Evolutionary conservation across 2,329 filamentous ascomycete genomes (phyloP).

Genomic region (Laburnicola sp.): DNA sequence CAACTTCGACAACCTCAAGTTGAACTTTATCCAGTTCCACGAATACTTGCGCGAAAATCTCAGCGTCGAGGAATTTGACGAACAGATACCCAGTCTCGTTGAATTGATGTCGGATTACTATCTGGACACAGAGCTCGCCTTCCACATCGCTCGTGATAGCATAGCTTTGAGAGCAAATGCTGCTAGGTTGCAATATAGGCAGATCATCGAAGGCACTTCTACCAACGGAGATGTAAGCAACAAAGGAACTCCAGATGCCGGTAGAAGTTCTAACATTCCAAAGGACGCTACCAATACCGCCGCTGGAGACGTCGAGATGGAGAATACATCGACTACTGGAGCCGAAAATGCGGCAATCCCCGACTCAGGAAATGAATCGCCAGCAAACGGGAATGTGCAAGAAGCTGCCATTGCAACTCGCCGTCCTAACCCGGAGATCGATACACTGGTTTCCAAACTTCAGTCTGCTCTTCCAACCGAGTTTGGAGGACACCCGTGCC

Average conservation of each 20-base stretch:
- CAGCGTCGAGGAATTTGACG: constrained; percentile 73
- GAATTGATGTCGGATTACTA: constrained; percentile 77
- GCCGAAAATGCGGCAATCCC: constrained; percentile 33
- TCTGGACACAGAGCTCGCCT: constrained; percentile 78
- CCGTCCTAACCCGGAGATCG: constrained; percentile 68
- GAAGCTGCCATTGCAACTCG: not conserved
- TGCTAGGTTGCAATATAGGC: constrained; percentile 30
- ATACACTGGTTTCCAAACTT: constrained; percentile 72
- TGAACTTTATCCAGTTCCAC: constrained; percentile 82
- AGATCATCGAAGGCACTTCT: constrained; percentile 15
- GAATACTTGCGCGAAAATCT: constrained; percentile 85
- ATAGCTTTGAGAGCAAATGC: constrained; percentile 56
- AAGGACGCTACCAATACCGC: constrained; percentile 9
- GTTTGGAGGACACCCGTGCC: constrained; percentile 70
- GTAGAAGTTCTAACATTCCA: constrained; percentile 7
- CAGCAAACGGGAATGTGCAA: constrained; percentile 2
- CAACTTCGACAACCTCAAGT: constrained; percentile 86
- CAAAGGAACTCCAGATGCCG: constrained; percentile 19
- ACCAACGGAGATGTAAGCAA: constrained; percentile 57
- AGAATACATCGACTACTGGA: no score
- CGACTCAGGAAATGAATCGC: not conserved
- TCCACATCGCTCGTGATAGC: constrained; percentile 77
- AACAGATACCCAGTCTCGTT: constrained; percentile 72
- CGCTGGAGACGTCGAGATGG: constrained; percentile 47
- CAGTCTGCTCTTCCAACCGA: constrained; percentile 62